These are phyloP conservation scores for Phialophora expanda DNA, from an alignment of 2,329 filamentous ascomycete genomes.

Conservation along the genomic window DNA sequence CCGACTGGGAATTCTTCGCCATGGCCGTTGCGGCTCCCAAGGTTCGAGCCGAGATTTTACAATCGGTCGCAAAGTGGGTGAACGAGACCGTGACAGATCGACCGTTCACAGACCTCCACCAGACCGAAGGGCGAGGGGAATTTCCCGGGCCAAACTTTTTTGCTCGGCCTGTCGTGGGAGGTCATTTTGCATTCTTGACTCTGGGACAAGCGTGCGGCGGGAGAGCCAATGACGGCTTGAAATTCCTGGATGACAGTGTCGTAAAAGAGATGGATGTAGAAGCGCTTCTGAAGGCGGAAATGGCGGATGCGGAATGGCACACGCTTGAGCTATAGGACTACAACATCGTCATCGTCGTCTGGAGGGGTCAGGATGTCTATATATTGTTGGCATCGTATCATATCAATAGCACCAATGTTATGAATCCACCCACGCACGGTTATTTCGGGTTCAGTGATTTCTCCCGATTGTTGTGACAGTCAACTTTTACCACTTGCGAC, in stretches of 20 bases:
- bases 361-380: not conserved
- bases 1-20: slow-evolving; percentile 89
- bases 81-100: slow-evolving; percentile 80
- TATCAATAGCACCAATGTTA: not conserved
- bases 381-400: not conserved
- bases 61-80: slow-evolving; percentile 77
- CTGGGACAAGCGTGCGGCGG: slow-evolving; percentile 79
- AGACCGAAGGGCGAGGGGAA: slow-evolving; percentile 74
- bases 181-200: slow-evolving; percentile 85
- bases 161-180: slow-evolving; percentile 81
- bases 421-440: not conserved
- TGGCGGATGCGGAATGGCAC: slow-evolving; percentile 27
- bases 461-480: too few species aligned
- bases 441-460: too few species aligned
- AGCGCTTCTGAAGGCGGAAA: slow-evolving; percentile 30
- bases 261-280: slow-evolving; percentile 35
- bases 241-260: slow-evolving; percentile 51
- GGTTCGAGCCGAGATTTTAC: slow-evolving; percentile 72
- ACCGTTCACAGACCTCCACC: slow-evolving; percentile 80
- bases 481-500: too few species aligned
- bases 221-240: slow-evolving; percentile 64
- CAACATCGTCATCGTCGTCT: not conserved
- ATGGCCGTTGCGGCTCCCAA: slow-evolving; percentile 72
- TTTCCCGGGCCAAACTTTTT: slow-evolving; percentile 79
- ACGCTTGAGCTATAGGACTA: slow-evolving; percentile 10